phyloP scores from a whole-genome alignment of 2,329 filamentous ascomycete species.

The Xylariaceae sp. region DNA sequence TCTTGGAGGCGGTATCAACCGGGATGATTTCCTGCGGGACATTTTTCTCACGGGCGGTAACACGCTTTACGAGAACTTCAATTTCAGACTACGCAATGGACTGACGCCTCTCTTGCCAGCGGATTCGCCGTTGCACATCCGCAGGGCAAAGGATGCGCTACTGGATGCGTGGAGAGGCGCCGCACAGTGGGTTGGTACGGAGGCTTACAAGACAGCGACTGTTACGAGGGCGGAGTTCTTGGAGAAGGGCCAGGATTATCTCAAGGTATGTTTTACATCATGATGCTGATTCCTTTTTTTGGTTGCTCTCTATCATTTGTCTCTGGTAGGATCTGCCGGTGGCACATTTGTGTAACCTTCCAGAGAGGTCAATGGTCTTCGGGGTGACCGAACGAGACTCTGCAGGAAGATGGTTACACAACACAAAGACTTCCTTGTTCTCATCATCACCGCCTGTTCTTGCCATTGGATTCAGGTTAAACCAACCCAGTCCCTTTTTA shows the following conservation, averaged over 20 bases:
- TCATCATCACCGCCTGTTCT: too few species aligned
- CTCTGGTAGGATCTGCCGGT: too few species aligned
- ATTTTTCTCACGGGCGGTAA: slow-evolving; percentile 95
- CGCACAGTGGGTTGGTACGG: slow-evolving; percentile 71
- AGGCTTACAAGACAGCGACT: slow-evolving; percentile 58
- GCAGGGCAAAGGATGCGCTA: slow-evolving; percentile 70
- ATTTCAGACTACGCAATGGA: slow-evolving; percentile 72
- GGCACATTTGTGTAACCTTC: too few species aligned
- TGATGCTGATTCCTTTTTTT: too few species aligned
- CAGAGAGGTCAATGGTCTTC: too few species aligned
- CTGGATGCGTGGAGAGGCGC: slow-evolving; percentile 94
- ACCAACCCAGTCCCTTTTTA: too few species aligned
- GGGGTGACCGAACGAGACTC: too few species aligned
- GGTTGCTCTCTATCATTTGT: too few species aligned
- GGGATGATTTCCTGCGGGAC: slow-evolving; percentile 72
- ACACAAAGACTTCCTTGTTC: too few species aligned
- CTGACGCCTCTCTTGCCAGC: slow-evolving; percentile 69
- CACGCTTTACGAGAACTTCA: slow-evolving; percentile 80
- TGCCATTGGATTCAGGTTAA: too few species aligned
- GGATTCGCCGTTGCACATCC: slow-evolving; percentile 62
- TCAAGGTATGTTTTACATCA: slow-evolving; percentile 79
- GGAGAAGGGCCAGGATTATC: slow-evolving; percentile 90
- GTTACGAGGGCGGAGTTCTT: slow-evolving; percentile 78
- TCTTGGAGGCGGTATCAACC: slow-evolving; percentile 44
- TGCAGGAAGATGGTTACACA: too few species aligned